Evolutionary conservation across 2,329 filamentous ascomycete species (phyloP).

Genomic region (Pezizomycotina sp.): DNA sequence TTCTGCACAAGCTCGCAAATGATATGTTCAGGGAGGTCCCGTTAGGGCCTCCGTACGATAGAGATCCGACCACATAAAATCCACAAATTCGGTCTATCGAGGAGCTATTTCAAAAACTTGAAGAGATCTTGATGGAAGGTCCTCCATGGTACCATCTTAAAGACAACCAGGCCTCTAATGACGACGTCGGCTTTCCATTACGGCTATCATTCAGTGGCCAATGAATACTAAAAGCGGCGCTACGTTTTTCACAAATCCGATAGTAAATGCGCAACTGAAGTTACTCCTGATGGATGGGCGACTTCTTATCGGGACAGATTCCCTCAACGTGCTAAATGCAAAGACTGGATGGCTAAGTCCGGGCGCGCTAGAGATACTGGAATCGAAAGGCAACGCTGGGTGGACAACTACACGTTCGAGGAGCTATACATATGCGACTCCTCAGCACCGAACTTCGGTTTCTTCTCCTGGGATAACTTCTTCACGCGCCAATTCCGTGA

Average conservation of each 20-base stretch:
- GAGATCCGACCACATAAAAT: conserved; percentile 44
- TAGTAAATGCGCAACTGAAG: conserved; percentile 38
- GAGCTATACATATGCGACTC: conserved; percentile 47
- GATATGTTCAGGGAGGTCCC: conserved; percentile 56
- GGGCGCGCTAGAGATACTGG: conserved; percentile 6
- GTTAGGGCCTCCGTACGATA: conserved; percentile 40
- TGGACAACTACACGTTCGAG: conserved; percentile 35
- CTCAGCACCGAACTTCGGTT: conserved; percentile 39
- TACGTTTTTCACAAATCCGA: conserved; percentile 38
- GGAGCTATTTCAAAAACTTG: conserved; percentile 50
- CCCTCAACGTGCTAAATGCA: neutral
- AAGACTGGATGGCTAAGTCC: conserved; percentile 3
- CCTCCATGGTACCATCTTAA: conserved; percentile 33
- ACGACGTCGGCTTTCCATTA: conserved; percentile 41
- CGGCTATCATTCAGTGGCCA: conserved; percentile 42
- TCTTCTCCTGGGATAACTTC: conserved; percentile 53
- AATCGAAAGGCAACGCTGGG: conserved; percentile 31
- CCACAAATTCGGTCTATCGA: conserved; percentile 46
- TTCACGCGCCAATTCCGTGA: conserved; percentile 45
- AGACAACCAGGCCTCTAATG: conserved; percentile 27
- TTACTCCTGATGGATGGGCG: conserved; percentile 38
- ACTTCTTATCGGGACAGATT: conserved; percentile 4
- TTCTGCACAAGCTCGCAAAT: conserved; percentile 21
- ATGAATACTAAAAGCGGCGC: conserved; percentile 41
- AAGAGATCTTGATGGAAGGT: conserved; percentile 39